These are phyloP conservation scores for Paecilomyces sp. DNA, from an alignment of 2,329 filamentous ascomycete genomes.

Conservation along the genomic window DNA sequence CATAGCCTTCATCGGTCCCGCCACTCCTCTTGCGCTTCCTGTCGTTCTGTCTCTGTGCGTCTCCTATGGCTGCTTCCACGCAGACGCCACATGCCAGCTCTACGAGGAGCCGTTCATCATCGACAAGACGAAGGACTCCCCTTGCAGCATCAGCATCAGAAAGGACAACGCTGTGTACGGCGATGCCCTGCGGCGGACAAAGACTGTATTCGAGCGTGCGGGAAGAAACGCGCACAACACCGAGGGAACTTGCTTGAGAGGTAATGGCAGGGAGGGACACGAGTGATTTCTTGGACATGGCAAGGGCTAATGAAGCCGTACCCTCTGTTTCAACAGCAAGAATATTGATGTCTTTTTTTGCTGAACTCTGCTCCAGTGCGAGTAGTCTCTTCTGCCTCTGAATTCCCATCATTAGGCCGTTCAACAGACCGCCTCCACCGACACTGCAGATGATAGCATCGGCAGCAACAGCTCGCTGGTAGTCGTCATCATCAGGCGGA, in stretches of 20 bases:
- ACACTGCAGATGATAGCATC: constrained; percentile 71
- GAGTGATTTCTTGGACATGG: constrained; percentile 47
- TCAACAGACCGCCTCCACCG: constrained; percentile 73
- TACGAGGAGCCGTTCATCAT: constrained; percentile 74
- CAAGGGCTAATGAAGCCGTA: constrained; percentile 61
- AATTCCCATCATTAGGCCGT: constrained; percentile 66
- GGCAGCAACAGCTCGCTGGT: constrained; percentile 35
- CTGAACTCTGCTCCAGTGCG: not conserved
- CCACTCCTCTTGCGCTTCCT: constrained; percentile 1
- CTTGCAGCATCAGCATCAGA: constrained; percentile 71
- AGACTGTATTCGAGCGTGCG: constrained; percentile 60
- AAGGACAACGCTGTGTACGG: constrained; percentile 57
- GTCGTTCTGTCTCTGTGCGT: constrained; percentile 11
- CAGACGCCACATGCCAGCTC: constrained; percentile 82
- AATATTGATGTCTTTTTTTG: constrained; percentile 41
- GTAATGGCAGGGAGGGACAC: constrained; percentile 65
- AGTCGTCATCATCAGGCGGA: constrained; percentile 24
- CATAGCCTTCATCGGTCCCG: constrained; percentile 3
- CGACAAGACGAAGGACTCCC: constrained; percentile 67
- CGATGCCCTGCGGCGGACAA: constrained; percentile 35
- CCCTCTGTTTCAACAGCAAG: constrained; percentile 71
- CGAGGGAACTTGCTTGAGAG: constrained; percentile 66
- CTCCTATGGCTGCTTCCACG: constrained; percentile 46
- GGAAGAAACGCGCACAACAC: constrained; percentile 63
- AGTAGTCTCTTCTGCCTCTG: constrained; percentile 37